Conservation (phyloP, 2,329 filamentous ascomycete genomes). For the Nannizzia gypsea region DNA sequence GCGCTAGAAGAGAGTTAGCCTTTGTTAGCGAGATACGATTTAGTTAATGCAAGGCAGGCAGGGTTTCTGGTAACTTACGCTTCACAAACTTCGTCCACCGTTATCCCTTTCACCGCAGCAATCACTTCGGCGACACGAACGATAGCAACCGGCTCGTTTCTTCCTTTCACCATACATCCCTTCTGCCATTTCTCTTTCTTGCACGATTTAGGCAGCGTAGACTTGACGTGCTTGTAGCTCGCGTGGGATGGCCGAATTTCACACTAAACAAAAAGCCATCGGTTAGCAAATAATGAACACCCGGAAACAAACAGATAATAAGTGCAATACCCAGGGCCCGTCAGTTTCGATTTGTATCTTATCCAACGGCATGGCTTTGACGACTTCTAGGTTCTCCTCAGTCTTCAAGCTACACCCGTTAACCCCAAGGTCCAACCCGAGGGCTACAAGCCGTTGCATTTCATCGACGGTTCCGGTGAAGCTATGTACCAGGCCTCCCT, state of each 20-base stretch:
- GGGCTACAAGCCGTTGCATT: conserved; percentile 64
- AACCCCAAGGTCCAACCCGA: conserved; percentile 83
- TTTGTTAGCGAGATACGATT: conserved; percentile 17
- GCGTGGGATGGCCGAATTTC: conserved; percentile 86
- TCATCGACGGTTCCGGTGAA: conserved; percentile 84
- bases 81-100: conserved; percentile 73
- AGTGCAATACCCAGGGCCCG: conserved; percentile 58
- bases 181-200: conserved; percentile 95
- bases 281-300: not conserved
- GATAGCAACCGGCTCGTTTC: conserved; percentile 87
- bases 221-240: conserved; percentile 60
- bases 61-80: conserved; percentile 39
- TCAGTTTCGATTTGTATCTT: conserved; percentile 90
- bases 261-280: conserved; percentile 43
- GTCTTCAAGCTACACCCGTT: conserved; percentile 97
- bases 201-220: conserved; percentile 65
- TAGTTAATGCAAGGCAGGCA: not conserved
- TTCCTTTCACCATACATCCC: conserved; percentile 81
- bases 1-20: conserved; percentile 36
- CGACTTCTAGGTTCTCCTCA: conserved; percentile 75
- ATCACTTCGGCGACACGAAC: conserved; percentile 78
- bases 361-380: conserved; percentile 65
- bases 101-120: conserved; percentile 69
- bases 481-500: conserved; percentile 77
- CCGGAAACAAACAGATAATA: not conserved